Evolutionary conservation across 176 grass and related monocot species (phyloP).

Genomic region (Eragrostis curvula): DNA sequence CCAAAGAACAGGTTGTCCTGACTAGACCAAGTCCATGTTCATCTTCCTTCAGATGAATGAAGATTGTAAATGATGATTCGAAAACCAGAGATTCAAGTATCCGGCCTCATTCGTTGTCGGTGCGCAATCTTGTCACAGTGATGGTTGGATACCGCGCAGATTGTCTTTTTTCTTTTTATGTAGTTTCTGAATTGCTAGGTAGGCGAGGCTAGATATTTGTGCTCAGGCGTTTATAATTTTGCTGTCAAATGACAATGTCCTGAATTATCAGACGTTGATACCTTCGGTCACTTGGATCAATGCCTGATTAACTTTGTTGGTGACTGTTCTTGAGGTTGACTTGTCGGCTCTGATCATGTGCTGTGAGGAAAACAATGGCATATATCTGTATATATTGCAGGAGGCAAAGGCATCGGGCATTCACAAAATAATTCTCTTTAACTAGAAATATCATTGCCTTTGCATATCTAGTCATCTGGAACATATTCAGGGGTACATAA

Average conservation of each 20-base stretch:
- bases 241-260: conserved; percentile 36
- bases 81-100: conserved; percentile 13
- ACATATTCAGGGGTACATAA: conserved; percentile 9
- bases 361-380: conserved; percentile 19
- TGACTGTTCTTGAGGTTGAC: conserved; percentile 37
- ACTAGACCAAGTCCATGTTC: conserved; percentile 28
- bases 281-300: conserved; percentile 16
- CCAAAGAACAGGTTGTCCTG: conserved; percentile 48
- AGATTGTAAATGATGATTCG: conserved; percentile 46
- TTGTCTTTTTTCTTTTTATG: neutral
- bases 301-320: conserved; percentile 20
- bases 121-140: conserved; percentile 23
- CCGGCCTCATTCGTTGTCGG: neutral
- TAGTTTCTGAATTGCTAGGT: conserved; percentile 37
- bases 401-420: neutral
- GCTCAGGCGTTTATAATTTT: conserved; percentile 33
- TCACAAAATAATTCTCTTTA: neutral
- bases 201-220: neutral
- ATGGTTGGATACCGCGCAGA: conserved; percentile 29
- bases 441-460: neutral
- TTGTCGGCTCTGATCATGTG: conserved; percentile 8
- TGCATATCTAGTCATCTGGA: conserved; percentile 13
- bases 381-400: conserved; percentile 1
- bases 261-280: conserved; percentile 28
- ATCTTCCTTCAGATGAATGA: conserved; percentile 41